Evolutionary conservation across 2,329 filamentous ascomycete species (phyloP).

Genomic region (Lithohypha guttulata): DNA sequence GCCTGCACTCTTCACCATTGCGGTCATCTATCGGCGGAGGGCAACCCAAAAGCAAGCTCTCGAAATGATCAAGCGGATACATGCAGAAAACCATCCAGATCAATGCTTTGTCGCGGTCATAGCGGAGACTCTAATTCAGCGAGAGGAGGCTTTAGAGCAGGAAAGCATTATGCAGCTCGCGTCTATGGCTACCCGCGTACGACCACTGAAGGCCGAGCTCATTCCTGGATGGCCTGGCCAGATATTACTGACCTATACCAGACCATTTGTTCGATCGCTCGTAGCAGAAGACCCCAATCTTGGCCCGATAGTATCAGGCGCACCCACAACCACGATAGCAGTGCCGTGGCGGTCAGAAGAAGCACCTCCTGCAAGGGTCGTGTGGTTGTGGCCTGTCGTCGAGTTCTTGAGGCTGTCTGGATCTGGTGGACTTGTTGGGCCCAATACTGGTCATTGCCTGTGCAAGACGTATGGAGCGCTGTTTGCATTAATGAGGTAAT

Average conservation of each 20-base stretch:
- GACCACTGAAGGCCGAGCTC: slow-evolving; percentile 7
- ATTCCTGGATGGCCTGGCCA: slow-evolving; percentile 4
- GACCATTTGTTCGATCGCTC: slow-evolving; percentile 5
- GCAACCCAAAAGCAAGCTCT: slow-evolving; percentile 1
- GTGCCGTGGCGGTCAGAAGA: slow-evolving; percentile 6
- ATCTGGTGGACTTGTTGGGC: slow-evolving; percentile 8
- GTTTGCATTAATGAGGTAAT: slow-evolving; percentile 9
- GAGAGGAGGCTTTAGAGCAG: slow-evolving; percentile 4
- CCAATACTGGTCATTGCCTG: slow-evolving; percentile 7
- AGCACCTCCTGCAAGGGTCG: slow-evolving; percentile 5
- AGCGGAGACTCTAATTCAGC: slow-evolving; percentile 4
- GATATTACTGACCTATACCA: slow-evolving; percentile 8
- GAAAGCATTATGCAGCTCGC: slow-evolving; percentile 5
- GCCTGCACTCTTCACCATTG: slow-evolving; percentile 6
- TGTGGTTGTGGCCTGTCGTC: slow-evolving; percentile 6
- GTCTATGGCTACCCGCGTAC: slow-evolving; percentile 5
- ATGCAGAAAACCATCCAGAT: slow-evolving; percentile 7
- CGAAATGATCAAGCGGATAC: slow-evolving; percentile 7
- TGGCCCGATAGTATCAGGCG: slow-evolving; percentile 1
- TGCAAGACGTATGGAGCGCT: slow-evolving; percentile 9
- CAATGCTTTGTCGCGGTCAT: slow-evolving; percentile 7
- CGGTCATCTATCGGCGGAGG: slow-evolving; percentile 4
- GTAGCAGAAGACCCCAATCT: slow-evolving; percentile 3
- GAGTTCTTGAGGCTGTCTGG: slow-evolving; percentile 8
- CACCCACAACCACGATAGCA: slow-evolving; percentile 1